Conservation (phyloP, 2,329 filamentous ascomycete genomes). For the Aspergillus pseudonomiae region DNA sequence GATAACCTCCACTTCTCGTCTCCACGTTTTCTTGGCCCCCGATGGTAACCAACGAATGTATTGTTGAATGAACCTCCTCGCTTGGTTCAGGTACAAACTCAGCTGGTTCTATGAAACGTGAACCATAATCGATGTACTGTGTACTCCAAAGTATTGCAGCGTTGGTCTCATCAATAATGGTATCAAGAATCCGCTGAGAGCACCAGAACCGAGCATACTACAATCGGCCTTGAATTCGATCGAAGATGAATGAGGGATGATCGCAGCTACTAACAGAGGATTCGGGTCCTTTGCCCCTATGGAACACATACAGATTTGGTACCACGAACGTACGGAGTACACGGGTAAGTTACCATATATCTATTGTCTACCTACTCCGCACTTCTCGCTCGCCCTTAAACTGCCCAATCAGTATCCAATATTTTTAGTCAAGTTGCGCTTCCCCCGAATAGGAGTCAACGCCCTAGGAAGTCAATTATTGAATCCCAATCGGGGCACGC, state of each 20-base stretch:
- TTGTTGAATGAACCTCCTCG: neutral
- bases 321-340: neutral
- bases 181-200: neutral
- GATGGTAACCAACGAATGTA: neutral
- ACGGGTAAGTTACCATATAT: neutral
- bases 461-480: neutral
- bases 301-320: neutral
- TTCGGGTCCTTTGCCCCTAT: neutral
- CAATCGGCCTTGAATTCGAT: neutral
- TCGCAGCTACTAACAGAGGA: neutral
- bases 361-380: neutral
- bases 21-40: slow-evolving; percentile 18
- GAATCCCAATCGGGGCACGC: neutral
- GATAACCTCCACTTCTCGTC: slow-evolving; percentile 21
- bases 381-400: neutral
- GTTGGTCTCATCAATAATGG: neutral
- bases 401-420: neutral
- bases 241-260: slow-evolving; percentile 4
- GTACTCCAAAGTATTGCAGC: neutral
- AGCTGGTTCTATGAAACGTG: neutral
- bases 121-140: neutral
- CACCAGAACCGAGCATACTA: neutral
- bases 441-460: neutral
- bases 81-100: neutral
- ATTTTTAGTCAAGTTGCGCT: neutral